These are phyloP conservation scores for Pyricularia grisea DNA, from an alignment of 2,329 filamentous ascomycete genomes.

Conservation along the genomic window DNA sequence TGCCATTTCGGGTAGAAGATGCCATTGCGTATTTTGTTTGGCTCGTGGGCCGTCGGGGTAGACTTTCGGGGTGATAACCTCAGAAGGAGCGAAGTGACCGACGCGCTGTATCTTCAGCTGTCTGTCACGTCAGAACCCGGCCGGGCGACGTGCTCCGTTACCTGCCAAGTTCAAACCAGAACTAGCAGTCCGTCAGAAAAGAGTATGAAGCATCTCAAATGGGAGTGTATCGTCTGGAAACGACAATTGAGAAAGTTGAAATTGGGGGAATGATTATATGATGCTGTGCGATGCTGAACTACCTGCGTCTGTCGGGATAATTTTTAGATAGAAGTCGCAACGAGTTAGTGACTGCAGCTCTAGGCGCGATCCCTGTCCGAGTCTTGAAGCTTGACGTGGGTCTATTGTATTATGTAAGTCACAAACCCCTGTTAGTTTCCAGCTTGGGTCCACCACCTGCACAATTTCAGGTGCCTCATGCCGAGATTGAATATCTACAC, in stretches of 20 bases:
- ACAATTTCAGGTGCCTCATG: not conserved
- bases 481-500: too few species aligned
- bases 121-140: not conserved
- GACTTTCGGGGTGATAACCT: not conserved
- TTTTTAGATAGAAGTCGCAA: not conserved
- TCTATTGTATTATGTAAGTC: not conserved
- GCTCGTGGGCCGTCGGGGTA: conserved; percentile 9
- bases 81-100: conserved; percentile 1
- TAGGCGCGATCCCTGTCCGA: not conserved
- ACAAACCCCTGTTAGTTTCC: not conserved
- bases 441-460: not conserved
- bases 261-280: not conserved
- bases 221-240: not conserved
- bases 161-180: not conserved
- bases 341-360: not conserved
- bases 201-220: not conserved
- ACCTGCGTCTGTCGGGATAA: not conserved
- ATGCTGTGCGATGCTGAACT: not conserved
- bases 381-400: not conserved
- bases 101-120: not conserved
- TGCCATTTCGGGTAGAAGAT: conserved; percentile 30
- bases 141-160: not conserved
- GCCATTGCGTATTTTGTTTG: conserved; percentile 23
- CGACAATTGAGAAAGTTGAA: not conserved
- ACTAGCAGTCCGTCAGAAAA: not conserved